Conservation (phyloP, 2,329 filamentous ascomycete species). For the Mycosphaerelloides madeirae region DNA sequence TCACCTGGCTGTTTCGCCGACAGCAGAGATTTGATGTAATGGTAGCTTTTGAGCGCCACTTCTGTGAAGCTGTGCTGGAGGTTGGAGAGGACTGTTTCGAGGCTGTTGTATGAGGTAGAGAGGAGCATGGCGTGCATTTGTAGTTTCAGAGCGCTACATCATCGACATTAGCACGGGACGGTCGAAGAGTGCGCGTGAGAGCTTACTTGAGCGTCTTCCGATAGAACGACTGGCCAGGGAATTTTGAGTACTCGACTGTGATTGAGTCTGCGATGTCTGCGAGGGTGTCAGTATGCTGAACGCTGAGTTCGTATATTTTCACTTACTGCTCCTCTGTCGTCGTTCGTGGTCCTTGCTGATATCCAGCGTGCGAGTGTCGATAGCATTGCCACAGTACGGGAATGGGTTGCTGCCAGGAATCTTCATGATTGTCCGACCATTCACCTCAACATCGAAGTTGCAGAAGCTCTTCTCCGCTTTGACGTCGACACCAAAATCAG, state of each 20-base stretch:
- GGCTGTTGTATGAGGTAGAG: constrained; percentile 72
- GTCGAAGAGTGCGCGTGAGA: not conserved
- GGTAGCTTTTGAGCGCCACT: constrained; percentile 68
- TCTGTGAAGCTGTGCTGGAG: constrained; percentile 70
- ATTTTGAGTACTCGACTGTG: constrained; percentile 69
- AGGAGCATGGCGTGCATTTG: constrained; percentile 81
- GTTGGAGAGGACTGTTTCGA: constrained; percentile 65
- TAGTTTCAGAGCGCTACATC: constrained; percentile 63
- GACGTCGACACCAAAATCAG: constrained; percentile 74
- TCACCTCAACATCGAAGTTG: constrained; percentile 68
- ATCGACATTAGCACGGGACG: not conserved
- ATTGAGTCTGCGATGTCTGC: constrained; percentile 63
- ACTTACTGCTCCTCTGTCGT: constrained; percentile 49
- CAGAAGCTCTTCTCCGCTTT: constrained; percentile 73
- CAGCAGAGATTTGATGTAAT: constrained; percentile 58
- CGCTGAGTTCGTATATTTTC: constrained; percentile 4
- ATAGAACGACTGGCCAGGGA: constrained; percentile 72
- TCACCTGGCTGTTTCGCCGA: constrained; percentile 52
- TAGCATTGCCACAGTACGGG: constrained; percentile 80
- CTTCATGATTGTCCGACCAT: constrained; percentile 50
- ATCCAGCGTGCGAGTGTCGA: constrained; percentile 70
- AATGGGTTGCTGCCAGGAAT: constrained; percentile 50
- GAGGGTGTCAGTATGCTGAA: constrained; percentile 8
- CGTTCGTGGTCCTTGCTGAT: constrained; percentile 64
- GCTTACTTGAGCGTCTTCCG: constrained; percentile 62